phyloP scores from a whole-genome alignment of 768 basidiomycete genomes.

The Macrolepiota fuliginosa region DNA sequence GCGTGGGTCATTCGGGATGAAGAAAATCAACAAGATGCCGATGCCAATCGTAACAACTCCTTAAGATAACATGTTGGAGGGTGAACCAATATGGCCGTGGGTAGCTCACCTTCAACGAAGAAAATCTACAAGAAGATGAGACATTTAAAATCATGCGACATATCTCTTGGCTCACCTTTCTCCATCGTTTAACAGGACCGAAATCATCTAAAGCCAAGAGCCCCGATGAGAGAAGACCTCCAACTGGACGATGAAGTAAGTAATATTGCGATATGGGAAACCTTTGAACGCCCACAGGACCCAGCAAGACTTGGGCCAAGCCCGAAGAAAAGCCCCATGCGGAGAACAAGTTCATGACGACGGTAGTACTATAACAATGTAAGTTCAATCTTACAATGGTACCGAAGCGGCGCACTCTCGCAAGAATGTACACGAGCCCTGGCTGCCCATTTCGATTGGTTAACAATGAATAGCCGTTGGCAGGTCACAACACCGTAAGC shows the following conservation, averaged over 20 bases:
- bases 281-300: conserved; percentile 26
- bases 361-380: conserved; percentile 29
- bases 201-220: conserved; percentile 28
- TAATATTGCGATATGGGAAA: not conserved
- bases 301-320: conserved; percentile 31
- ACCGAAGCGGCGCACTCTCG: conserved; percentile 27
- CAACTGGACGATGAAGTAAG: conserved; percentile 22
- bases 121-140: conserved; percentile 29
- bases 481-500: not conserved
- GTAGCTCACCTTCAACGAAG: conserved; percentile 34
- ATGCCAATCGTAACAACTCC: conserved; percentile 28
- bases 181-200: conserved; percentile 30
- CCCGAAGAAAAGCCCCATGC: conserved; percentile 35
- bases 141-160: not conserved
- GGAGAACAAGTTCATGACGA: conserved; percentile 30
- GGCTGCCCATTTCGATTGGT: conserved; percentile 21
- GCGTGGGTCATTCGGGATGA: conserved; percentile 27
- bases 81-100: not conserved
- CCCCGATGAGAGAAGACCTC: conserved; percentile 36
- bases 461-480: not conserved
- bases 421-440: conserved; percentile 36
- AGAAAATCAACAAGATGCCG: conserved; percentile 23
- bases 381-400: not conserved
- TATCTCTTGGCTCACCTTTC: conserved; percentile 20
- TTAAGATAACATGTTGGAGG: conserved; percentile 1